Evolutionary conservation across 2,329 filamentous ascomycete genomes (phyloP).

Genomic region (Trichoderma polysporum): DNA sequence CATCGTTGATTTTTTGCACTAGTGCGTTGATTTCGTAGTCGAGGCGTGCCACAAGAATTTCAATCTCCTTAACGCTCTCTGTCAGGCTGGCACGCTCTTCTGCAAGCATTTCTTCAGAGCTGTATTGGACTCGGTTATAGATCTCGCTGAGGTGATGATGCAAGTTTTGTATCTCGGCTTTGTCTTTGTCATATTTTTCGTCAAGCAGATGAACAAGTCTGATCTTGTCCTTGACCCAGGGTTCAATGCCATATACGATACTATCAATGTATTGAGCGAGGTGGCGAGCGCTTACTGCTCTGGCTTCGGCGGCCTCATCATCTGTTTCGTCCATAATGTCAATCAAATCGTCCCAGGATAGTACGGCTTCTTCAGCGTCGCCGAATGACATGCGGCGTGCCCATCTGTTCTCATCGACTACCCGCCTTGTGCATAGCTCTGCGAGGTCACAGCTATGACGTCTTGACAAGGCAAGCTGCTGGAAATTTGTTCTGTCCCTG

Average conservation of each 20-base stretch:
- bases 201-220: slow-evolving; percentile 59
- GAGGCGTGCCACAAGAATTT: slow-evolving; percentile 77
- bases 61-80: slow-evolving; percentile 74
- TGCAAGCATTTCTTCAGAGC: slow-evolving; percentile 66
- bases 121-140: slow-evolving; percentile 66
- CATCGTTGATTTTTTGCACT: slow-evolving; percentile 78
- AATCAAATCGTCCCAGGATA: slow-evolving; percentile 62
- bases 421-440: slow-evolving; percentile 31
- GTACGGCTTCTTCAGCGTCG: slow-evolving; percentile 70
- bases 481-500: slow-evolving; percentile 38
- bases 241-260: slow-evolving; percentile 53
- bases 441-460: slow-evolving; percentile 56
- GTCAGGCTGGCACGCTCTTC: slow-evolving; percentile 67
- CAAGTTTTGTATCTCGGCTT: slow-evolving; percentile 63
- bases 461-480: slow-evolving; percentile 55
- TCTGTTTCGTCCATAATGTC: slow-evolving; percentile 37
- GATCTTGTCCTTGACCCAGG: slow-evolving; percentile 63
- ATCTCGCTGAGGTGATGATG: slow-evolving; percentile 70
- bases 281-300: slow-evolving; percentile 54
- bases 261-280: slow-evolving; percentile 54
- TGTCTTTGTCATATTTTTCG: slow-evolving; percentile 59
- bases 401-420: slow-evolving; percentile 60
- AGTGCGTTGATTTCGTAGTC: slow-evolving; percentile 88
- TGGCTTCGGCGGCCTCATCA: slow-evolving; percentile 34
- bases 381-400: slow-evolving; percentile 74